Percentiles rank a stretch among this genome's conserved stretches.
These are phyloP conservation scores for Amanita pallidorosea DNA, from an alignment of 768 basidiomycete species.

Conservation along the genomic window DNA sequence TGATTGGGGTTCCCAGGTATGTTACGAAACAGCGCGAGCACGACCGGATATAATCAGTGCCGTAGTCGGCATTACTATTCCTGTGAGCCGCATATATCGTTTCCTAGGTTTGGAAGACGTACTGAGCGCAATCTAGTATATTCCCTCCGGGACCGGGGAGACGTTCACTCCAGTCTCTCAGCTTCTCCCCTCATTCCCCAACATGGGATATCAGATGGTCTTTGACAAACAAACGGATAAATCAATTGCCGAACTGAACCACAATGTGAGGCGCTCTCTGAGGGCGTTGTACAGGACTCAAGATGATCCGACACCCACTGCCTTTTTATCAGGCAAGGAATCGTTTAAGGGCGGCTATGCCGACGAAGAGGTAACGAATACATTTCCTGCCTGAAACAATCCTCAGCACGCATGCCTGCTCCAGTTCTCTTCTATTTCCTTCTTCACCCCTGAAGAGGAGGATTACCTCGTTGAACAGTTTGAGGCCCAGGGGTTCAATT, in stretches of 20 bases:
- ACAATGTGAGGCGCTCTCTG: slow-evolving; percentile 44
- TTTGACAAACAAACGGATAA: slow-evolving; percentile 38
- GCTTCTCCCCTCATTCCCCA: slow-evolving; percentile 32
- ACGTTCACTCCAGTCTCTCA: slow-evolving; percentile 35
- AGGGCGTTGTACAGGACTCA: slow-evolving; percentile 45
- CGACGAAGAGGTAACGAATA: slow-evolving; percentile 28
- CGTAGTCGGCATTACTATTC: slow-evolving; percentile 48
- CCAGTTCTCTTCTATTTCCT: slow-evolving; percentile 52
- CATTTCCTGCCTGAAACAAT: not conserved
- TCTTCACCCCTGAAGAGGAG: slow-evolving; percentile 51
- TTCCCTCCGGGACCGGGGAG: slow-evolving; percentile 30
- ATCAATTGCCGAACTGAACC: slow-evolving; percentile 43
- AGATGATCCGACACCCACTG: slow-evolving; percentile 42
- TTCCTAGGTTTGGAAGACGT: not conserved
- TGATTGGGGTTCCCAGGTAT: slow-evolving; percentile 64
- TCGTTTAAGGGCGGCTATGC: slow-evolving; percentile 47
- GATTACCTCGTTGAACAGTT: slow-evolving; percentile 63
- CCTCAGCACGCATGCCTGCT: not conserved
- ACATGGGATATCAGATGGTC: slow-evolving; percentile 53
- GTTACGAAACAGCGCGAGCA: slow-evolving; percentile 59
- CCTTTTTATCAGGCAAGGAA: slow-evolving; percentile 37
- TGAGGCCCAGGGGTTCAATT: slow-evolving; percentile 40
- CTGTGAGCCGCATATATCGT: slow-evolving; percentile 30
- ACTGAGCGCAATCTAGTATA: slow-evolving; percentile 33
- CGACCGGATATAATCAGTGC: slow-evolving; percentile 54